Conservation (phyloP, 495 filamentous ascomycete species). For the Symbiotaphrina buchneri region DNA sequence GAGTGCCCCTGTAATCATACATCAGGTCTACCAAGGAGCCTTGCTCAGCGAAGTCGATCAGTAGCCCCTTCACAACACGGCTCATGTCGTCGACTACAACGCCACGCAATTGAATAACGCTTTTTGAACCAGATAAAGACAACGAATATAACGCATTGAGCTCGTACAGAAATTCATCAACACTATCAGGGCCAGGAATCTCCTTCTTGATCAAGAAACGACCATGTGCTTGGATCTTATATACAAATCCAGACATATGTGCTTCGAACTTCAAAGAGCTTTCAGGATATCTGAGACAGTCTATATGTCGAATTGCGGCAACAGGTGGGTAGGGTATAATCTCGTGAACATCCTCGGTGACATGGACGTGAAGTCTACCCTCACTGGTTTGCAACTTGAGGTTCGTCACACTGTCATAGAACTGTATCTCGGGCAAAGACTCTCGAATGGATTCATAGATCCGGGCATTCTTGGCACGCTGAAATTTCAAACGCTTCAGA, state of each 20-base stretch:
- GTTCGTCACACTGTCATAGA: conserved; percentile 90
- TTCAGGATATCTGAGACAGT: conserved; percentile 44
- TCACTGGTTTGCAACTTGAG: conserved; percentile 83
- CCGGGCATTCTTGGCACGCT: conserved; percentile 81
- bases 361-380: conserved; percentile 82
- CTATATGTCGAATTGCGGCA: conserved; percentile 52
- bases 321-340: conserved; percentile 73
- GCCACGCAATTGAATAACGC: conserved; percentile 74
- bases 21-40: conserved; percentile 82
- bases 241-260: conserved; percentile 92
- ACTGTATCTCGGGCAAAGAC: conserved; percentile 76
- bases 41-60: conserved; percentile 75
- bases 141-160: conserved; percentile 80
- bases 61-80: conserved; percentile 60
- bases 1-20: conserved; percentile 40
- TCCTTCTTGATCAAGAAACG: conserved; percentile 84
- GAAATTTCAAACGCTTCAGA: conserved; percentile 51
- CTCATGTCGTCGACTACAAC: conserved; percentile 61
- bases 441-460: conserved; percentile 94
- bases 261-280: conserved; percentile 62
- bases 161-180: conserved; percentile 96
- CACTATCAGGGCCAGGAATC: conserved; percentile 85
- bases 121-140: conserved; percentile 32
- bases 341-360: conserved; percentile 94
- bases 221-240: conserved; percentile 58